Base-by-base conservation (phyloP, 768 basidiomycete genomes). In the Serendipita vermifera region DNA sequence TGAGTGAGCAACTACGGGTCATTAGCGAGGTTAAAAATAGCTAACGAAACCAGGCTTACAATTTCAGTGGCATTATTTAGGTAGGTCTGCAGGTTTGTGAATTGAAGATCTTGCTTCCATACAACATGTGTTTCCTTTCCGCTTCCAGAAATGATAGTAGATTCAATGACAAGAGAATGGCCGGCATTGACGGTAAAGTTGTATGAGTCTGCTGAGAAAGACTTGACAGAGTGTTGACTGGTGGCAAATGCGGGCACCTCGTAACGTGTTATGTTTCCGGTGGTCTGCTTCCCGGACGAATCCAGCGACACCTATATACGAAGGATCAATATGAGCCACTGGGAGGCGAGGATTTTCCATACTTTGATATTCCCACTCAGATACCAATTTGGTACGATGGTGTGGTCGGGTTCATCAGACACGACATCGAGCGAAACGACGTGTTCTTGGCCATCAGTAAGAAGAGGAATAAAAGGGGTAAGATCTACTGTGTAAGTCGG, bases 401-500 rank as follows among this genome's bases (percentile, higher is more conserved):
- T 68, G 57, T 82, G 83, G 62, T 82, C 73, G 5, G 65, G 61
- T 65, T 89, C 82, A 15, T 81, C 80, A 3, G 86, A 86, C 20
- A 73, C 77, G 38, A 89, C 81, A 62, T 90, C 81, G 38, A 91
- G 72, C 54, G 80, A 77, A 63, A 89, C 75, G 41, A 72, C 80
- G 65, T 88, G 88, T 20, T 80, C 71, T n/a, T 76, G 65, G 2
- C 81, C 81, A 57, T 85, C 84, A 0, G 80, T 74, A 33, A 89
- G 73, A 17, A 81, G 62, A 4, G 84, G 84, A 0, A 83, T 75
- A 64, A 88, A 88, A 1, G 86, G 84, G 5, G 86, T 87, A 54
- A 87, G 66, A 66, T 88, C 87, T 17, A 88, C 60, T 65, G 81
- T 81, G 66, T 87, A 88, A 1, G 81, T 85, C 1, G 87, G 86